These are phyloP conservation scores for Magnolia changhungtana DNA, from an alignment of 164 flowering plant species.

Conservation along the genomic window DNA sequence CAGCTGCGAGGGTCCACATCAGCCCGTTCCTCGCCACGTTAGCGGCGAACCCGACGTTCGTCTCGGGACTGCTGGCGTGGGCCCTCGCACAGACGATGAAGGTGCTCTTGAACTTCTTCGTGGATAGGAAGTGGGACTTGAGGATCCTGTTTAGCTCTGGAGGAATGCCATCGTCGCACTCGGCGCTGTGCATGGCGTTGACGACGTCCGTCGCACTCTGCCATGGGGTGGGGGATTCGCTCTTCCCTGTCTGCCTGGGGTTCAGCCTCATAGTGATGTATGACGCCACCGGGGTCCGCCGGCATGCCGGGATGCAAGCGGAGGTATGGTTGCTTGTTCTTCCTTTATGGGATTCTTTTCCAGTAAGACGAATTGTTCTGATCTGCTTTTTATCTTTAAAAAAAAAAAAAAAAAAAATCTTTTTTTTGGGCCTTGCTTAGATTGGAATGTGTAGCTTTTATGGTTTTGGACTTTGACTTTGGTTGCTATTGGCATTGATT, in stretches of 20 bases:
- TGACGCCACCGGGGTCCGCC: slow-evolving; percentile 88
- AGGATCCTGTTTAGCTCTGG: slow-evolving; percentile 68
- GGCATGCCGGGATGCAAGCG: slow-evolving; percentile 96
- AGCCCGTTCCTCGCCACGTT: slow-evolving; percentile 68
- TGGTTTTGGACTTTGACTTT: too few species aligned
- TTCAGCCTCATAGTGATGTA: slow-evolving; percentile 90
- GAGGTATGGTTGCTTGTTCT: slow-evolving; percentile 39
- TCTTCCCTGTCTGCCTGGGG: slow-evolving; percentile 91
- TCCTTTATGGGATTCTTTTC: neutral
- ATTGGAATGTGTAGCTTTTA: neutral
- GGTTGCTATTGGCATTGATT: too few species aligned
- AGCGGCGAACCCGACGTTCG: slow-evolving; percentile 79
- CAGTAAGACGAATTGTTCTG: neutral
- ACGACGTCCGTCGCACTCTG: slow-evolving; percentile 86
- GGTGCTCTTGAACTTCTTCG: slow-evolving; percentile 56
- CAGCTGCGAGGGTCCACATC: slow-evolving; percentile 36
- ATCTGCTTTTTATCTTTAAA: too few species aligned
- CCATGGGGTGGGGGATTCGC: slow-evolving; percentile 81
- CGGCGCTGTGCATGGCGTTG: slow-evolving; percentile 81
- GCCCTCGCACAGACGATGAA: slow-evolving; percentile 61
- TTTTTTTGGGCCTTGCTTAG: neutral
- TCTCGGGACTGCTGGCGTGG: slow-evolving; percentile 70
- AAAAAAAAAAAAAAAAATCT: too few species aligned
- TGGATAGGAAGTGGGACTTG: slow-evolving; percentile 86
- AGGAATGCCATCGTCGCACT: slow-evolving; percentile 93